Conservation (phyloP, 805 yeast genomes). For the Saturnispora diversa region DNA sequence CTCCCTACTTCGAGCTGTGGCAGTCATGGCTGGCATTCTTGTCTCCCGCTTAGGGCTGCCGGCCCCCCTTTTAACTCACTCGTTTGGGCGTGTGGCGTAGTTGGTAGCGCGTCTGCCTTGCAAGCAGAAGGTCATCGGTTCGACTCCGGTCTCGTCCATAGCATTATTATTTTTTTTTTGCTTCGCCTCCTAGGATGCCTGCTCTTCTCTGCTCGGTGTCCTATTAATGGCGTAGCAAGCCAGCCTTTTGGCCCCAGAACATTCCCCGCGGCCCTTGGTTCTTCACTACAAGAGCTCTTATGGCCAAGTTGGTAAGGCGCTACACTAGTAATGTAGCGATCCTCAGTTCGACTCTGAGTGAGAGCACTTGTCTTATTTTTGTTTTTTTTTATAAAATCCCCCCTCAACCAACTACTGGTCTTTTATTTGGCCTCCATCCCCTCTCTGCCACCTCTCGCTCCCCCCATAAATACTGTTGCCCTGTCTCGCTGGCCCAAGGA, state of each 20-base stretch:
- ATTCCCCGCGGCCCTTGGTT: no score
- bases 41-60: no score
- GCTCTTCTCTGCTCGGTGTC: no score
- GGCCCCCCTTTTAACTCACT: no score
- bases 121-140: slow-evolving; percentile 52
- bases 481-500: background rate
- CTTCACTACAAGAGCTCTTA: slow-evolving; percentile 14
- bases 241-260: no score
- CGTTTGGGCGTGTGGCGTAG: slow-evolving; percentile 80
- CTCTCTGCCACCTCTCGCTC: no score
- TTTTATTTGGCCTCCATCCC: background rate
- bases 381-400: background rate
- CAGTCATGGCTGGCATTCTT: no score
- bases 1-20: no score
- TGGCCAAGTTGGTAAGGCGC: slow-evolving; percentile 21
- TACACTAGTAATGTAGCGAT: slow-evolving; percentile 19
- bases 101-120: slow-evolving; percentile 67
- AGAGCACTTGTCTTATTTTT: slow-evolving; percentile 12
- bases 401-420: no score
- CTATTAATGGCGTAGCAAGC: no score
- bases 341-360: slow-evolving; percentile 19
- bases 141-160: slow-evolving; percentile 70
- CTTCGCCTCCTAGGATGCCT: background rate
- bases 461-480: no score
- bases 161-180: background rate